Conservation (phyloP, 768 basidiomycete genomes). For the Mycena capillaripes region DNA sequence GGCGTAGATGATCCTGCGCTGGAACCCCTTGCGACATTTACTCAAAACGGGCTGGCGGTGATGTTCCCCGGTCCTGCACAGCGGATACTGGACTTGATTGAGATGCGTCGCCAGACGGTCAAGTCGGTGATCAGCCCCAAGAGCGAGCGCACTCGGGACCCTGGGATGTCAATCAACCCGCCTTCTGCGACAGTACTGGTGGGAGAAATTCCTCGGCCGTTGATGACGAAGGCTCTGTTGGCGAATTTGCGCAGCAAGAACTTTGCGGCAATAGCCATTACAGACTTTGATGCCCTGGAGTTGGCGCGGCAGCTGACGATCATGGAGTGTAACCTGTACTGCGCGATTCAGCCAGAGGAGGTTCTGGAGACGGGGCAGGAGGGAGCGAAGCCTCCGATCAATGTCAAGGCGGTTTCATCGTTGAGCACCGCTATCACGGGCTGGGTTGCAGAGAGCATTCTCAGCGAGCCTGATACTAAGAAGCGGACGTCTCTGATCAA, state of each 20-base stretch:
- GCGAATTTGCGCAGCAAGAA: slow-evolving; percentile 75
- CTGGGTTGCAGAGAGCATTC: slow-evolving; percentile 95
- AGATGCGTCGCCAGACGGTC: slow-evolving; percentile 64
- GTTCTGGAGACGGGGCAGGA: slow-evolving; percentile 88
- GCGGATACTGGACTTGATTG: slow-evolving; percentile 79
- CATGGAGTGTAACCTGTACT: slow-evolving; percentile 92
- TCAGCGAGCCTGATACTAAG: slow-evolving; percentile 92
- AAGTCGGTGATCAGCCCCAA: slow-evolving; percentile 66
- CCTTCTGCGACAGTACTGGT: slow-evolving; percentile 56
- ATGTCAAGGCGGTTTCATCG: slow-evolving; percentile 87
- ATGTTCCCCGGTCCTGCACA: slow-evolving; percentile 80
- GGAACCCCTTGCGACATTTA: slow-evolving; percentile 69
- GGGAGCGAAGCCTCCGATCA: slow-evolving; percentile 70
- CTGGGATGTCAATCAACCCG: slow-evolving; percentile 81
- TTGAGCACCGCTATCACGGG: slow-evolving; percentile 95
- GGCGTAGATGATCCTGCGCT: slow-evolving; percentile 79
- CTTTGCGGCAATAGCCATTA: slow-evolving; percentile 73
- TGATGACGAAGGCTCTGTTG: slow-evolving; percentile 86
- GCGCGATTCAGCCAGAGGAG: slow-evolving; percentile 89
- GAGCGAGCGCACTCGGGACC: slow-evolving; percentile 78
- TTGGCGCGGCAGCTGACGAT: slow-evolving; percentile 94
- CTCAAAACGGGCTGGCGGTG: slow-evolving; percentile 68
- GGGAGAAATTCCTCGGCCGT: slow-evolving; percentile 86
- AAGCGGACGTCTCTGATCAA: slow-evolving; percentile 84
- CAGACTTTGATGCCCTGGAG: slow-evolving; percentile 95